Base-by-base conservation (phyloP, 148 eudicot genomes). In the Nepenthes gracilis region DNA sequence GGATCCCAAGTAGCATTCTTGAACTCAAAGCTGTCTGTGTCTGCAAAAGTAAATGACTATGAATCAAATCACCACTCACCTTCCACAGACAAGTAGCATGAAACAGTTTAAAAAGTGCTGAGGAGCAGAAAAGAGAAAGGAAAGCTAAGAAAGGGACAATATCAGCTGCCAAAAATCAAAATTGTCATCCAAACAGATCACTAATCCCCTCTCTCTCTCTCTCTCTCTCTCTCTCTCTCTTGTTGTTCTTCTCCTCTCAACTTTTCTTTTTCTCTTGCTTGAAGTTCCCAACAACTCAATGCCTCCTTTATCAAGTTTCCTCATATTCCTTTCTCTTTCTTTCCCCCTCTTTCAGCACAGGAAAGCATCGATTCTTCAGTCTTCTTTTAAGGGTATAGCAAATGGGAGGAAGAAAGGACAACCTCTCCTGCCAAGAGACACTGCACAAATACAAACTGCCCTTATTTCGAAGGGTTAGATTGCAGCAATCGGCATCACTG, bases 281-380 rank as follows among this genome's bases (percentile, higher is more conserved):
- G 85, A 70, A 70, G 72, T 65, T 70, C 68, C 65, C 75, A 80
- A 75, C 88, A 72, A 81, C 66, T 76, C 66, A 70, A 63, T 92
- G 78, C 83, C 97, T 82, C 94, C 50, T 69, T 64, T 52, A 66
- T 78, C 77, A 92, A 92, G 98, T 84, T 80, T 81, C 72, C 98
- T 84, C 59, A 73, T 85, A 92, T 88, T 89, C 93, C 58, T 81
- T 68, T 58, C 72, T 73, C 52, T 72, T 75, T 73, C 65, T 66
- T 71, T 67, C 70, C 58, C 71, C 75, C 77, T 74, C 80, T 80
- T 84, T 74, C 77, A 78, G 37, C 67, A 68, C 85, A 85, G 85
- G 80, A 82, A 92, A 79, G 79, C 83, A 83, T 71, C 72, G 86
- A 85, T 88, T 85, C 94, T 78, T 62, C 76, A 59, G 74, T 73